phyloP scores from a whole-genome alignment of 2,329 filamentous ascomycete genomes.

The Xylariaceae sp. region DNA sequence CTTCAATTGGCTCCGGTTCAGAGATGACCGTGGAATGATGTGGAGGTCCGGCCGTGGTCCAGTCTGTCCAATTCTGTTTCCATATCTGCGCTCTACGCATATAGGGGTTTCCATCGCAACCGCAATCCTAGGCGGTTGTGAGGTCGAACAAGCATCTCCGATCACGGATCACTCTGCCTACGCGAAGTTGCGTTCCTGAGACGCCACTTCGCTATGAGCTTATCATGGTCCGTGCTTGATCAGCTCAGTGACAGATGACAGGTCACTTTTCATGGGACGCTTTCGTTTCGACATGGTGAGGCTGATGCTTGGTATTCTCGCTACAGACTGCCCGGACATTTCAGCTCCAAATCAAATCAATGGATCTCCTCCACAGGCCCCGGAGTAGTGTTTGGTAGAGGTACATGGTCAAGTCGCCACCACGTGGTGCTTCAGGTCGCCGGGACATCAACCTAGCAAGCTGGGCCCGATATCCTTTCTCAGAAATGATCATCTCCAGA shows the following conservation, averaged over 20 bases:
- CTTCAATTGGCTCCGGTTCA: background rate
- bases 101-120: background rate
- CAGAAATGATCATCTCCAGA: slow-evolving; percentile 2
- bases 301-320: background rate
- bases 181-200: slow-evolving; percentile 1
- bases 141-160: background rate
- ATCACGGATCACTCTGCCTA: slow-evolving; percentile 1
- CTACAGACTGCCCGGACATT: slow-evolving; percentile 11
- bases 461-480: slow-evolving; percentile 5
- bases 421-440: slow-evolving; percentile 7
- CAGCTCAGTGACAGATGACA: slow-evolving; percentile 7
- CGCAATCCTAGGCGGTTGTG: background rate
- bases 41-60: background rate
- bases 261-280: slow-evolving; percentile 11
- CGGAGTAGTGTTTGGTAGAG: slow-evolving; percentile 6
- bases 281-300: background rate
- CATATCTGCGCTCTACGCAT: background rate
- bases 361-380: too few relatives aligned
- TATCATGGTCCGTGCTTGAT: slow-evolving; percentile 1
- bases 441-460: slow-evolving; percentile 18
- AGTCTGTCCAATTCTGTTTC: background rate
- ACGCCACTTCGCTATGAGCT: background rate
- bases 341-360: too few relatives aligned
- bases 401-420: slow-evolving; percentile 7
- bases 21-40: background rate